phyloP scores from a whole-genome alignment of 2,329 filamentous ascomycete species.

The Penicillium griseofulvum region DNA sequence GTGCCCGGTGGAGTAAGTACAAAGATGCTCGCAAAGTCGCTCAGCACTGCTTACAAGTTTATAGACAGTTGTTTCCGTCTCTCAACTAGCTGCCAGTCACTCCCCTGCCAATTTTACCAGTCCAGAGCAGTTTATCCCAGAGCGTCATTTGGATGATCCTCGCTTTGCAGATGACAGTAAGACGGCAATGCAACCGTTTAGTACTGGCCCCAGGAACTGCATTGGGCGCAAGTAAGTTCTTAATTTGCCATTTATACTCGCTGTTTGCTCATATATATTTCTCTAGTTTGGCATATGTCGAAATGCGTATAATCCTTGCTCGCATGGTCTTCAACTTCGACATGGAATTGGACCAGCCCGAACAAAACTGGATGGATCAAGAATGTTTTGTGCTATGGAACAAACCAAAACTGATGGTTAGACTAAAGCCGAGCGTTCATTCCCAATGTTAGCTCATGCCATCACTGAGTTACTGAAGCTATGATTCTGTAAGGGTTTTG shows the following conservation, averaged over 20 bases:
- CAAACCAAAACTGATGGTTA: constrained; percentile 11
- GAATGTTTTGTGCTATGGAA: constrained; percentile 8
- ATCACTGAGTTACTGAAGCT: background rate
- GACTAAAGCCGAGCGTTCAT: background rate
- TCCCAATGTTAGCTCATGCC: background rate
- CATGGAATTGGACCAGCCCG: constrained; percentile 12
- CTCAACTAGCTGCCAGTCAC: constrained; percentile 47
- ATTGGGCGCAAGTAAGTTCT: constrained; percentile 34
- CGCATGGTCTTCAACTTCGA: constrained; percentile 18
- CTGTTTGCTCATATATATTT: background rate
- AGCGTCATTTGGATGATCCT: constrained; percentile 13
- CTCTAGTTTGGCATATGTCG: constrained; percentile 15
- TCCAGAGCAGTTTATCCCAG: constrained; percentile 17
- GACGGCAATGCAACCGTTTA: constrained; percentile 50
- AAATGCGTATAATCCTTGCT: constrained; percentile 18
- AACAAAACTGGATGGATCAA: constrained; percentile 11
- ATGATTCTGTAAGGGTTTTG: background rate
- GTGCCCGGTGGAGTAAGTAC: constrained; percentile 22
- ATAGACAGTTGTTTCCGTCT: constrained; percentile 44
- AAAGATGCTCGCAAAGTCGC: background rate
- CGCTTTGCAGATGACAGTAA: constrained; percentile 44
- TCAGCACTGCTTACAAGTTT: background rate
- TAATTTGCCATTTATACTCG: fast-evolving
- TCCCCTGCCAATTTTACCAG: constrained; percentile 13
- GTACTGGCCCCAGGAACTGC: constrained; percentile 50